Percentiles rank a stretch among this genome's conserved stretches.
phyloP scores from a whole-genome alignment of 768 basidiomycete species.

The Cystoderma amianthinum region DNA sequence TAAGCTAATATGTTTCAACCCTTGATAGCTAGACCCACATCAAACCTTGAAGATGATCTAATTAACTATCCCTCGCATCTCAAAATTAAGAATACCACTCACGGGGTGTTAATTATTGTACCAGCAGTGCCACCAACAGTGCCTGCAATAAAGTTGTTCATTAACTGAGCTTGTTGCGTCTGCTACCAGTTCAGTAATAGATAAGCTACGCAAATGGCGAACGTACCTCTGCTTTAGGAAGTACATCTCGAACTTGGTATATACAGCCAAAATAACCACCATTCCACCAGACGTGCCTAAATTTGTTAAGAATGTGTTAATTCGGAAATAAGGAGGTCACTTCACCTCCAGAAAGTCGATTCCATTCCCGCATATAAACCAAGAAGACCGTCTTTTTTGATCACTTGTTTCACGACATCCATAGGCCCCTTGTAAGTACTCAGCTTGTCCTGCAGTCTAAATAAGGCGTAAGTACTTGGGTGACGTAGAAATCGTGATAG shows the following conservation, averaged over 20 bases:
- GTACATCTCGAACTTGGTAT: conserved; percentile 68
- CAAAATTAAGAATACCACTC: too few species aligned
- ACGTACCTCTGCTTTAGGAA: conserved; percentile 82
- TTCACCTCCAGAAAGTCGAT: conserved; percentile 92
- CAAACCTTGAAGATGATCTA: conserved; percentile 16
- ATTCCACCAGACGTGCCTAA: conserved; percentile 84
- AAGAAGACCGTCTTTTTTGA: conserved; percentile 72
- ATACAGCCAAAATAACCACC: conserved; percentile 96
- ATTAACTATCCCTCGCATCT: not conserved
- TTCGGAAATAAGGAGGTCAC: not conserved
- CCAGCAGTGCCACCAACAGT: conserved; percentile 86
- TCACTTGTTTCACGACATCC: conserved; percentile 79
- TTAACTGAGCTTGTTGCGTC: conserved; percentile 61
- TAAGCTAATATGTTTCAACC: too few species aligned
- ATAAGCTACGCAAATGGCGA: not conserved
- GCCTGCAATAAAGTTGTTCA: conserved; percentile 93
- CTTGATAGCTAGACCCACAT: conserved; percentile 17
- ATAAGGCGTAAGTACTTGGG: conserved; percentile 1
- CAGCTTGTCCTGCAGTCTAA: conserved; percentile 84
- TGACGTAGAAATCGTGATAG: conserved; percentile 6
- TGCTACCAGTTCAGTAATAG: conserved; percentile 15
- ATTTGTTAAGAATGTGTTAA: conserved; percentile 2
- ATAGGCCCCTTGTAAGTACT: conserved; percentile 88
- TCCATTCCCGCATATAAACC: conserved; percentile 96
- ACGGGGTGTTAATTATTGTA: conserved; percentile 91